Evolutionary conservation across 2,329 filamentous ascomycete genomes (phyloP).

Genomic region (Colletotrichum theobromicola): DNA sequence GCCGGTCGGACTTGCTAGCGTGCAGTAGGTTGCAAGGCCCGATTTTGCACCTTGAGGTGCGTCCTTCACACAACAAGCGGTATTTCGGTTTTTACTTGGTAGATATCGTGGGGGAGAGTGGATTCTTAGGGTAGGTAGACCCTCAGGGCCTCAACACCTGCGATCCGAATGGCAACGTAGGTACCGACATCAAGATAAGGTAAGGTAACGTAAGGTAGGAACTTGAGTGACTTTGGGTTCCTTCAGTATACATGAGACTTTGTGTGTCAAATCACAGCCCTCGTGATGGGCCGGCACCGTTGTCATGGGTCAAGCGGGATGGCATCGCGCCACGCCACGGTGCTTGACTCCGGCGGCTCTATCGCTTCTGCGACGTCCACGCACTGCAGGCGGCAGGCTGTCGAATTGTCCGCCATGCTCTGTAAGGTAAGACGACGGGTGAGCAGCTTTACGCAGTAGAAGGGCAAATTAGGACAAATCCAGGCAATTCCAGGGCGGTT

Average conservation of each 20-base stretch:
- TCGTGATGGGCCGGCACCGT: background rate
- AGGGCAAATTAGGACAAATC: background rate
- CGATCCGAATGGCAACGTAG: background rate
- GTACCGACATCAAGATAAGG: no score
- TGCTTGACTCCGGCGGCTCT: background rate
- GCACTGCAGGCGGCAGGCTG: background rate
- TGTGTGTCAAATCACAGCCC: conserved; percentile 1
- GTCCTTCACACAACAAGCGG: background rate
- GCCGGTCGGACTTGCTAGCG: background rate
- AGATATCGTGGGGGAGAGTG: background rate
- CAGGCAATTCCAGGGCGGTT: background rate
- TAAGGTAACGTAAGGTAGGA: no score
- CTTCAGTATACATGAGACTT: background rate
- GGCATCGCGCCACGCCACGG: background rate
- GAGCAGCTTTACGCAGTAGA: background rate
- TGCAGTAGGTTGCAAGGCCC: background rate
- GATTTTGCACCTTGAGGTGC: background rate
- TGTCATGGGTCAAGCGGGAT: background rate
- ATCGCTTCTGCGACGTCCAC: background rate
- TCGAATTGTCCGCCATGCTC: no score
- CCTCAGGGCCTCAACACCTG: background rate
- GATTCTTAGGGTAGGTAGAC: background rate
- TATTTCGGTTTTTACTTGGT: background rate
- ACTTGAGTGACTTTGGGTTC: background rate
- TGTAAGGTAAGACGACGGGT: background rate